Base-by-base conservation (phyloP, 768 basidiomycete genomes). In the Leccinum uliginosum region DNA sequence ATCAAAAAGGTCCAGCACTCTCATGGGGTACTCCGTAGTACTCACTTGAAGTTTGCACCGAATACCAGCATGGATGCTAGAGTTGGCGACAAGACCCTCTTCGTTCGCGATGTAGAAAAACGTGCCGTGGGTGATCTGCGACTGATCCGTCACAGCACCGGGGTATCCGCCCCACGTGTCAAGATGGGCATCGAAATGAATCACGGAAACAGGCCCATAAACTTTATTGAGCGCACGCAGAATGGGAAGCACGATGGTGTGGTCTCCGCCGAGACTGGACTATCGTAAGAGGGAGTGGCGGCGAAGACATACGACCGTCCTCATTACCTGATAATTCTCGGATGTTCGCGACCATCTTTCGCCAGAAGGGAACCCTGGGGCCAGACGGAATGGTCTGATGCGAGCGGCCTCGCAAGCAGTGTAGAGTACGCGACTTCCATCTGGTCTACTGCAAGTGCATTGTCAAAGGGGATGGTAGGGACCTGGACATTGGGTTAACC, bases 171-270 rank as follows among this genome's bases (percentile, higher is more conserved):
- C 55, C 83, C 70, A 81, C 7, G 89, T 90, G 65, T 91, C 89
- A 71, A 83, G 74, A 64, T 86, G 86, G 6, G 80, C 87, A 65
- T 93, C 91, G 59, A 93, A 91, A 67, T 93, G 92, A 47, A 93
- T 89, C 46, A 90, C 87, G 34, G 86, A 85, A 54, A 91, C 79
- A 0, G 89, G 88, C 1, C 91, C 92, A 67, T 94, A 92, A 24
- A 88, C 78, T 65, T 84, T 84, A 74, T 88, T 73, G 44, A 95
- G 73, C 15, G 92, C 82, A 46, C 91, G 86, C 14, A 95, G 79
- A 62, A 94, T 92, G 8, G 92, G 91, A 17, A 93, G 80, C 8
- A 87, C 91, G 60, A 93, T 89, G 14, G 91, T 91, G 69, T 94
- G 93, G 65, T 94, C 93, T 6, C 93, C 93, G 24, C 93, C 93